Percentiles rank a stretch among this genome's conserved stretches.
phyloP scores from a whole-genome alignment of 2,329 filamentous ascomycete genomes.

The Emmonsia crescens region DNA sequence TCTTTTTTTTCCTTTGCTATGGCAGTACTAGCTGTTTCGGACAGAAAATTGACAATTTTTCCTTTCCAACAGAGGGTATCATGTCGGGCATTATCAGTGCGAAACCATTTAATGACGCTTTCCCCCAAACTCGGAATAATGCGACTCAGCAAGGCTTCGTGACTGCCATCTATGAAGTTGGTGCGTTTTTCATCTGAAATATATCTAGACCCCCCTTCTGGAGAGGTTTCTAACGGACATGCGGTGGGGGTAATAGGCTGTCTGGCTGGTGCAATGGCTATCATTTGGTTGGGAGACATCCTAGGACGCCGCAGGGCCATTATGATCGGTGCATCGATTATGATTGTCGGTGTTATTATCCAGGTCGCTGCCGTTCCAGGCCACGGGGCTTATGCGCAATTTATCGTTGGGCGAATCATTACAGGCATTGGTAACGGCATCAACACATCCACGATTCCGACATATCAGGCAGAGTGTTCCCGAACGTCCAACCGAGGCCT shows the following conservation, averaged over 20 bases:
- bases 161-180: slow-evolving; percentile 42
- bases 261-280: slow-evolving; percentile 20
- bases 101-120: slow-evolving; percentile 14
- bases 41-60: neutral
- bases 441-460: slow-evolving; percentile 40
- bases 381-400: slow-evolving; percentile 33
- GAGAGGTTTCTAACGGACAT: neutral
- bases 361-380: slow-evolving; percentile 11
- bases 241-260: slow-evolving; percentile 12
- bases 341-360: slow-evolving; percentile 20
- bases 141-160: slow-evolving; percentile 40
- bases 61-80: slow-evolving; percentile 12
- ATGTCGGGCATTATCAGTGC: slow-evolving; percentile 19
- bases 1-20: neutral
- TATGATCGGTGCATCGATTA: slow-evolving; percentile 44
- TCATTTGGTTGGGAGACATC: slow-evolving; percentile 17
- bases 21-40: neutral
- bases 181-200: slow-evolving; percentile 13
- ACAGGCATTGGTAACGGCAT: slow-evolving; percentile 42
- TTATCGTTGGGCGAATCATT: slow-evolving; percentile 38
- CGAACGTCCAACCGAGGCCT: slow-evolving; percentile 44
- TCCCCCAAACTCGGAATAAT: slow-evolving; percentile 18
- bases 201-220: neutral
- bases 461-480: slow-evolving; percentile 39
- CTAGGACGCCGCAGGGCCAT: slow-evolving; percentile 30